A percentile compares a stretch with the other conserved stretches of the same genome.
Evolutionary conservation across 2,329 filamentous ascomycete genomes (phyloP).

Genomic region (Myriangium duriaei): DNA sequence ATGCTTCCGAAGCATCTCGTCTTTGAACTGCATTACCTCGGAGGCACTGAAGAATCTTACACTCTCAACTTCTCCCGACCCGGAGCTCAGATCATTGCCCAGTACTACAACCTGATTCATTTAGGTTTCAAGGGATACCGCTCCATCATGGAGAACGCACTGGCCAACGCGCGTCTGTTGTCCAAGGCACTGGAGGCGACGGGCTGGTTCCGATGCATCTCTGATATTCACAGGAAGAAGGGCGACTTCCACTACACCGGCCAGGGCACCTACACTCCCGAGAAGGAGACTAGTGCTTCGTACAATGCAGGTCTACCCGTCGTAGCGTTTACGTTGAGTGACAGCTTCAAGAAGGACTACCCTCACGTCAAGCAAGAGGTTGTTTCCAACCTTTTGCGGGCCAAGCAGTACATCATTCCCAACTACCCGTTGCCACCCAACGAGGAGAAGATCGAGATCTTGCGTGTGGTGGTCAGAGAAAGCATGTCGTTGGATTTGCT

Average conservation of each 20-base stretch:
- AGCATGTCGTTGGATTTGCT: slow-evolving; percentile 56
- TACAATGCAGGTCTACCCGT: slow-evolving; percentile 56
- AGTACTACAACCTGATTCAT: slow-evolving; percentile 63
- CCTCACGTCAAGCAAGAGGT: slow-evolving; percentile 53
- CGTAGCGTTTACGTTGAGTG: slow-evolving; percentile 52
- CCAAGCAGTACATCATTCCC: slow-evolving; percentile 59
- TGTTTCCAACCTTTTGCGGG: slow-evolving; percentile 49
- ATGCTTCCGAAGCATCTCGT: slow-evolving; percentile 55
- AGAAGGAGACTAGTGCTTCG: slow-evolving; percentile 42
- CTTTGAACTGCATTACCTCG: slow-evolving; percentile 60
- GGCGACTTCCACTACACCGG: slow-evolving; percentile 31
- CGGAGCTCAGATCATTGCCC: slow-evolving; percentile 55
- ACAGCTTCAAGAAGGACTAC: slow-evolving; percentile 48
- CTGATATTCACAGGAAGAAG: slow-evolving; percentile 48
- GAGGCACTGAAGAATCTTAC: slow-evolving; percentile 58
- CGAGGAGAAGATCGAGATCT: slow-evolving; percentile 50
- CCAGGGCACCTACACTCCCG: slow-evolving; percentile 29
- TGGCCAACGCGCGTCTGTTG: slow-evolving; percentile 51
- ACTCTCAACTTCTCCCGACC: slow-evolving; percentile 63
- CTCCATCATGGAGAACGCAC: slow-evolving; percentile 52
- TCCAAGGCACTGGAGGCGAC: slow-evolving; percentile 52
- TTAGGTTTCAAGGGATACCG: slow-evolving; percentile 55
- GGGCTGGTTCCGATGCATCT: slow-evolving; percentile 53
- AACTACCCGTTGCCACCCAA: slow-evolving; percentile 55
- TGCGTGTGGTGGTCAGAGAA: slow-evolving; percentile 55